A percentile compares a stretch with the other conserved stretches of the same genome.
Evolutionary conservation across 2,329 filamentous ascomycete genomes (phyloP).

Genomic region (Purpureocillium takamizusanense): DNA sequence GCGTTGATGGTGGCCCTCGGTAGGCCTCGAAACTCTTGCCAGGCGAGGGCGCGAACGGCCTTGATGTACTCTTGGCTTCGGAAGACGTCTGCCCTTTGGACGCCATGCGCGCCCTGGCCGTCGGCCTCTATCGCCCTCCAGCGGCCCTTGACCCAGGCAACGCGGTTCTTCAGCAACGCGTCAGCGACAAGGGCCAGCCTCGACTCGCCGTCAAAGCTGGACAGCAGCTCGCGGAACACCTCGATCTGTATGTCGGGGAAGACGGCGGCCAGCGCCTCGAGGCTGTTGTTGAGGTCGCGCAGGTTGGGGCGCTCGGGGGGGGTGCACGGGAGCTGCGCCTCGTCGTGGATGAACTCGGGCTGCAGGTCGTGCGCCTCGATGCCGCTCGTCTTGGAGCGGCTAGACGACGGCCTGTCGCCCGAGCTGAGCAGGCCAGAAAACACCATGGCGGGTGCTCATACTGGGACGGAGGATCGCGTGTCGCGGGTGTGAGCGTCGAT

Average conservation of each 20-base stretch:
- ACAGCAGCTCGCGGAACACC: constrained; percentile 74
- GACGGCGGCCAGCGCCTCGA: constrained; percentile 59
- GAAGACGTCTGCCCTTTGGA: constrained; percentile 58
- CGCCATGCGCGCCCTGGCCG: constrained; percentile 17
- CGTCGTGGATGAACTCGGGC: constrained; percentile 45
- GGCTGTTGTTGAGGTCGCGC: constrained; percentile 58
- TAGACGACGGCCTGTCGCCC: constrained; percentile 25
- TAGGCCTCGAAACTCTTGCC: constrained; percentile 67
- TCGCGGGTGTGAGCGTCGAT: background rate
- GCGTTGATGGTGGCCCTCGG: constrained; percentile 66
- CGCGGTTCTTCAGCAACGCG: constrained; percentile 62
- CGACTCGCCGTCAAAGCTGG: constrained; percentile 66
- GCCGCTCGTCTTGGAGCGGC: constrained; percentile 19
- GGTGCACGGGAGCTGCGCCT: constrained; percentile 40
- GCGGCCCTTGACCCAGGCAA: constrained; percentile 61
- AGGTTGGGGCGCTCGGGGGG: constrained; percentile 51
- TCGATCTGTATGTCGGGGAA: constrained; percentile 78
- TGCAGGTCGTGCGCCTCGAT: constrained; percentile 15
- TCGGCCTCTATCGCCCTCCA: constrained; percentile 40
- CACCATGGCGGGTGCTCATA: constrained; percentile 36
- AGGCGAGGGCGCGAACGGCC: constrained; percentile 59
- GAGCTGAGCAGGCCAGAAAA: constrained; percentile 38
- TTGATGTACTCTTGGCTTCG: constrained; percentile 57
- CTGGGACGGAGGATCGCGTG: constrained; percentile 8
- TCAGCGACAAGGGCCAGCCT: constrained; percentile 70